Evolutionary conservation across 805 yeast species (phyloP).

Genomic region (Tetrapisispora namnaoensis): DNA sequence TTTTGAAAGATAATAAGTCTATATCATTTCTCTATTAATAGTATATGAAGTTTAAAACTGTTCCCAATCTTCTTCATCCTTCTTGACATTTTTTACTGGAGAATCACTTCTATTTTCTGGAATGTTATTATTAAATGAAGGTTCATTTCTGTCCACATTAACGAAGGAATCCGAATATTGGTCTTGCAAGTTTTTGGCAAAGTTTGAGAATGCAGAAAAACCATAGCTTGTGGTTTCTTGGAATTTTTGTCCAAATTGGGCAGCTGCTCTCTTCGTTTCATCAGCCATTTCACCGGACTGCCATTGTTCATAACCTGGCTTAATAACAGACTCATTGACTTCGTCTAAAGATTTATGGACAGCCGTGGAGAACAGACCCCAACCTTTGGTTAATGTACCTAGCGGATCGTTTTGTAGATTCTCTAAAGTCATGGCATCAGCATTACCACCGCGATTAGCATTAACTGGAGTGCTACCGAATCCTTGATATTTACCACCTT

Average conservation of each 20-base stretch:
- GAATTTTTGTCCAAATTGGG: conserved; percentile 90
- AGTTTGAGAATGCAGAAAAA: conserved; percentile 51
- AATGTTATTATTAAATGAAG: conserved; percentile 36
- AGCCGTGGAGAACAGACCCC: conserved; percentile 86
- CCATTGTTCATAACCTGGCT: conserved; percentile 80
- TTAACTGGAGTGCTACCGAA: conserved; percentile 68
- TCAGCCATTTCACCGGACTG: conserved; percentile 59
- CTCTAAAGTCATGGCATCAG: conserved; percentile 45
- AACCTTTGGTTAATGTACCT: conserved; percentile 85
- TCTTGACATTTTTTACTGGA: conserved; percentile 27
- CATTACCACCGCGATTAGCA: conserved; percentile 3
- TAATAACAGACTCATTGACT: conserved; percentile 79
- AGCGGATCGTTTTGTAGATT: conserved; percentile 74
- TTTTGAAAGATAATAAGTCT: background rate
- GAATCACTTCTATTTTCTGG: conserved; percentile 29
- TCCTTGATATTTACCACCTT: conserved; percentile 89
- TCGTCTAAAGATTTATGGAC: conserved; percentile 76
- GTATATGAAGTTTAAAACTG: conserved; percentile 35
- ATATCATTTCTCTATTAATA: background rate
- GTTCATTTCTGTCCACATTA: background rate
- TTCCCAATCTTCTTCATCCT: conserved; percentile 59
- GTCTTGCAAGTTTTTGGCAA: conserved; percentile 37
- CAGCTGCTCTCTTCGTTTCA: conserved; percentile 88
- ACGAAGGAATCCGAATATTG: conserved; percentile 25
- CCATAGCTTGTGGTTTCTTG: conserved; percentile 79